A percentile compares a stretch with the other conserved stretches of the same genome.
Conservation (phyloP, 176 grass and related monocot genomes). For the Pontederia paniculata region DNA sequence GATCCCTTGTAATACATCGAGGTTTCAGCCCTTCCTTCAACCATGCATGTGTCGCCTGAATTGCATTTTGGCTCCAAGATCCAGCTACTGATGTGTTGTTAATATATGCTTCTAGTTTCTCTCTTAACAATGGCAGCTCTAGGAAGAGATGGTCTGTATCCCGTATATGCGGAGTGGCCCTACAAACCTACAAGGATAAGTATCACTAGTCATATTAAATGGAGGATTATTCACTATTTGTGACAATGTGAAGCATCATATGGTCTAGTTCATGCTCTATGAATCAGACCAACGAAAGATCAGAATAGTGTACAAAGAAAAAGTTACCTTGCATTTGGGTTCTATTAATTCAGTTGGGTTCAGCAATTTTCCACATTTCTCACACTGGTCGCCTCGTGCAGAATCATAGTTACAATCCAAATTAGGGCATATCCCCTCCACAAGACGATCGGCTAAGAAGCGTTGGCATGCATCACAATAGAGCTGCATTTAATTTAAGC, state of each 20-base stretch:
- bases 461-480: slow-evolving; percentile 74
- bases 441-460: slow-evolving; percentile 90
- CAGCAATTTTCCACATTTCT: slow-evolving; percentile 84
- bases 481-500: slow-evolving; percentile 31
- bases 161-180: slow-evolving; percentile 57
- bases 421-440: slow-evolving; percentile 81
- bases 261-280: background rate
- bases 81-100: slow-evolving; percentile 74
- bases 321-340: slow-evolving; percentile 85
- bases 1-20: slow-evolving; percentile 95
- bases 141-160: slow-evolving; percentile 96
- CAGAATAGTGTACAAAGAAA: background rate
- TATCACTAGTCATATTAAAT: background rate
- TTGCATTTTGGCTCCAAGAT: slow-evolving; percentile 94
- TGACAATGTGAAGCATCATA: background rate
- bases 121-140: slow-evolving; percentile 78
- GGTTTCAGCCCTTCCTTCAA: slow-evolving; percentile 90
- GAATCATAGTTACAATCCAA: slow-evolving; percentile 57
- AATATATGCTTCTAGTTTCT: slow-evolving; percentile 79
- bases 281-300: background rate
- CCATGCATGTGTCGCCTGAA: slow-evolving; percentile 96
- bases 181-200: slow-evolving; percentile 43
- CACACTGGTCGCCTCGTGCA: slow-evolving; percentile 90
- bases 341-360: slow-evolving; percentile 87
- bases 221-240: no score